phyloP scores from a whole-genome alignment of 2,329 filamentous ascomycete species.

The Fonsecaea multimorphosa region DNA sequence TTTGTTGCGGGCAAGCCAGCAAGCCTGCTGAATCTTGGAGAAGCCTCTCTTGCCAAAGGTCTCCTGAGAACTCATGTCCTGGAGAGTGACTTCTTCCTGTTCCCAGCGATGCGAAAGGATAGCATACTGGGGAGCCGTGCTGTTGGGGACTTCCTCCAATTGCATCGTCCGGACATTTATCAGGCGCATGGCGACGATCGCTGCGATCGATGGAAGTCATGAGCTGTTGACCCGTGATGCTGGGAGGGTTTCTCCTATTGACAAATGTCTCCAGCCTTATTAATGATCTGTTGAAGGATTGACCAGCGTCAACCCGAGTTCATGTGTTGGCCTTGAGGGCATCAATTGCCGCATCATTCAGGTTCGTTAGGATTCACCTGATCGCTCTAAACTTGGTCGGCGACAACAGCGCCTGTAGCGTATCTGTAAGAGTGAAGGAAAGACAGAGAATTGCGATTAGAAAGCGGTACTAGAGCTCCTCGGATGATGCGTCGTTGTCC shows the following conservation, averaged over 20 bases:
- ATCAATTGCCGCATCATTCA: background rate
- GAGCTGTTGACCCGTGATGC: background rate
- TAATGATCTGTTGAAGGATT: background rate
- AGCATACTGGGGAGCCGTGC: conserved; percentile 34
- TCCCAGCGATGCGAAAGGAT: conserved; percentile 42
- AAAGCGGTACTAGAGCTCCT: background rate
- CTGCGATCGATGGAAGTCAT: background rate
- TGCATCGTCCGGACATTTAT: conserved; percentile 34
- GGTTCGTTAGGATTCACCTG: background rate
- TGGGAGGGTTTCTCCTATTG: background rate
- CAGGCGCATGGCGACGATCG: conserved; percentile 32
- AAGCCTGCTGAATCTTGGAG: conserved; percentile 40
- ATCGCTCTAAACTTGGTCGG: background rate
- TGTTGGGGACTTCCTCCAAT: conserved; percentile 32
- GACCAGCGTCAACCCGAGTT: background rate
- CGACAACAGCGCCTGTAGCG: background rate
- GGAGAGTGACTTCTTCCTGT: conserved; percentile 38
- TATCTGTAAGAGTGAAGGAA: background rate
- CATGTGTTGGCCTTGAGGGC: background rate
- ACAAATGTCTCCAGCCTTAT: background rate
- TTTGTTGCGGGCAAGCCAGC: conserved; percentile 39
- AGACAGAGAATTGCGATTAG: background rate
- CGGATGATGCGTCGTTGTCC: background rate
- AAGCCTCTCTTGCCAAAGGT: conserved; percentile 37
- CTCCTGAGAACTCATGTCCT: conserved; percentile 29